A percentile compares a stretch with the other conserved stretches of the same genome.
Conservation (phyloP, 768 basidiomycete species). For the Pilatotrama ljubarskyi region DNA sequence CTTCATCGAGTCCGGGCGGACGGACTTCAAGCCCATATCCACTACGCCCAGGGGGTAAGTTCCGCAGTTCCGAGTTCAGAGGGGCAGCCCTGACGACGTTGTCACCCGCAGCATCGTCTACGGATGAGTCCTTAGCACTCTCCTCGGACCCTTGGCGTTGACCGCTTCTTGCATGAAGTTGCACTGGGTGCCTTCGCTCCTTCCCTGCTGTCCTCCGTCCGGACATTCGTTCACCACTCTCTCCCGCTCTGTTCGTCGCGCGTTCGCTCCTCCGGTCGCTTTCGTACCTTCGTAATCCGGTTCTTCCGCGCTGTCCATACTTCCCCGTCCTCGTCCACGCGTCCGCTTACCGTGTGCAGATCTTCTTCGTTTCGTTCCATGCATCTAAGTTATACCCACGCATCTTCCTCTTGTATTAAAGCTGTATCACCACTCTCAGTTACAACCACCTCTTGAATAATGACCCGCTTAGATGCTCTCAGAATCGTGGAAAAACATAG, state of each 20-base stretch:
- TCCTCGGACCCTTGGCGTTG: slow-evolving; percentile 4
- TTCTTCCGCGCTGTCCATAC: slow-evolving; percentile 14
- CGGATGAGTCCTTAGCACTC: slow-evolving; percentile 24
- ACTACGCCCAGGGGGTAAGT: slow-evolving; percentile 74
- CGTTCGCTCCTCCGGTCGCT: slow-evolving; percentile 12
- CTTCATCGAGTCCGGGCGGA: slow-evolving; percentile 70
- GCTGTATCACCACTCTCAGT: slow-evolving; percentile 10
- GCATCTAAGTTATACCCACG: slow-evolving; percentile 18
- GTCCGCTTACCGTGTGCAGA: background rate
- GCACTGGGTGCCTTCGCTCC: slow-evolving; percentile 13
- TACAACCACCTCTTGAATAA: slow-evolving; percentile 3
- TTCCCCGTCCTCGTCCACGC: background rate
- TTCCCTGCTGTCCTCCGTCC: background rate
- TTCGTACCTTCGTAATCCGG: slow-evolving; percentile 15
- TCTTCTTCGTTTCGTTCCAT: background rate
- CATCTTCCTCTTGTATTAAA: slow-evolving; percentile 11
- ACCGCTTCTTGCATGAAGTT: slow-evolving; percentile 7
- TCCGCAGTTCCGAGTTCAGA: background rate
- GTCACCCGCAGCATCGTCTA: slow-evolving; percentile 26
- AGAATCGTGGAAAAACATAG: too few species aligned
- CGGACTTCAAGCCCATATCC: slow-evolving; percentile 83
- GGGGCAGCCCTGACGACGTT: background rate
- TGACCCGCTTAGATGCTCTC: background rate
- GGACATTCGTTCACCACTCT: background rate
- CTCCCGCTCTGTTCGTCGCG: slow-evolving; percentile 15